Percentiles rank a stretch among this genome's conserved stretches.
Conservation (phyloP, 2,329 filamentous ascomycete species). For the Sporothrix protearum region DNA sequence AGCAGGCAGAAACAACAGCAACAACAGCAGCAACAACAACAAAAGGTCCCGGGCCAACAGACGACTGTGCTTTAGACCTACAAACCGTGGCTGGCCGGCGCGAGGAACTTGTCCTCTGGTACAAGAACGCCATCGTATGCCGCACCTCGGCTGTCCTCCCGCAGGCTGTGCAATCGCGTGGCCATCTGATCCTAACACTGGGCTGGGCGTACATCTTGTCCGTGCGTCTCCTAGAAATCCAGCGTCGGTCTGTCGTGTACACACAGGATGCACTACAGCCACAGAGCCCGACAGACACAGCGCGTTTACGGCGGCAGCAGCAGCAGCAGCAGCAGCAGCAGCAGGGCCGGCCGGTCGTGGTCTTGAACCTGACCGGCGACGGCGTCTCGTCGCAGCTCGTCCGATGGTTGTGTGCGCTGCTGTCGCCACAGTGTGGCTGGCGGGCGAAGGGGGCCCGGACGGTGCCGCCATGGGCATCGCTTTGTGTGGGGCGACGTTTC, state of each 20-base stretch:
- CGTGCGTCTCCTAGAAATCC: conserved; percentile 23
- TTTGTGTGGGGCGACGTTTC: conserved; percentile 6
- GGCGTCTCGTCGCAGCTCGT: conserved; percentile 22
- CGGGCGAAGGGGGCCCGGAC: background rate
- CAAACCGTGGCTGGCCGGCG: conserved; percentile 1
- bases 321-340: no score
- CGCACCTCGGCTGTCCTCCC: background rate
- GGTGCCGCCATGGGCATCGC: conserved; percentile 8
- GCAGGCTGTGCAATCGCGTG: conserved; percentile 11
- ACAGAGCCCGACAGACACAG: background rate
- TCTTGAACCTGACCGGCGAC: conserved; percentile 20
- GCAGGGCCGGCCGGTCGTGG: conserved; percentile 18
- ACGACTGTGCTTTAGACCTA: background rate
- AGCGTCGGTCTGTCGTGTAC: conserved; percentile 17
- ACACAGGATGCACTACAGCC: conserved; percentile 18
- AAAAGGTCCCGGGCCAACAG: background rate
- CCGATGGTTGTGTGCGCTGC: conserved; percentile 25
- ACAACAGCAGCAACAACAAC: no score
- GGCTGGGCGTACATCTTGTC: conserved; percentile 27
- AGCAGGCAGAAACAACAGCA: no score
- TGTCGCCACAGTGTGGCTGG: conserved; percentile 24
- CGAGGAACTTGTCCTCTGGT: conserved; percentile 1
- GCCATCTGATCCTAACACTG: conserved; percentile 22
- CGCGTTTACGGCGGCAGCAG: conserved; percentile 5
- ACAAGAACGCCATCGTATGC: background rate